A percentile compares a stretch with the other conserved stretches of the same genome.
Conservation (phyloP, 208 protist species). For the Endotrypanum monterogeii region DNA sequence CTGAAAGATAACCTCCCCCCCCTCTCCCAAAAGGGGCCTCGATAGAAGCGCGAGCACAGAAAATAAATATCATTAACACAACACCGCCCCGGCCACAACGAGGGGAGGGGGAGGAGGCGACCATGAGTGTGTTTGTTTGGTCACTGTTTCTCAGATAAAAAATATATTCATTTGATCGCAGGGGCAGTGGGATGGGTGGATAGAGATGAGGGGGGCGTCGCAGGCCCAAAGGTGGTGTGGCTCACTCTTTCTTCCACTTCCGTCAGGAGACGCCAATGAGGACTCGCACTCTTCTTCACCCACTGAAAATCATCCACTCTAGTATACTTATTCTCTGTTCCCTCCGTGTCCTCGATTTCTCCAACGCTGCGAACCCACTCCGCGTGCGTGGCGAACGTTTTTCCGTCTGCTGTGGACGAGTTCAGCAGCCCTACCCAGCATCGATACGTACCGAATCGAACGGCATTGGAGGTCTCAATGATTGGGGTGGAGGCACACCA, state of each 20-base stretch:
- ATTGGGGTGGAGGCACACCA: constrained; percentile 84
- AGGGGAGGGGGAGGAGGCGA: neutral
- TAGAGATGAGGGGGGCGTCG: neutral
- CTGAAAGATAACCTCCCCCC: too few species aligned
- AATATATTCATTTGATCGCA: neutral
- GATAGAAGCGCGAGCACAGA: too few species aligned
- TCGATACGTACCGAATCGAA: constrained; percentile 81
- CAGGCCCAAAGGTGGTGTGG: constrained; percentile 23
- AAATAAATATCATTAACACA: too few species aligned
- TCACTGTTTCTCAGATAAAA: neutral
- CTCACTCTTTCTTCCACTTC: constrained; percentile 31
- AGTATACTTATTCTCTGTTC: constrained; percentile 43
- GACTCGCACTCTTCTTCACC: constrained; percentile 77
- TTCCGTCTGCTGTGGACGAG: constrained; percentile 29
- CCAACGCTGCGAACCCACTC: constrained; percentile 67
- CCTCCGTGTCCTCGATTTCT: constrained; percentile 44
- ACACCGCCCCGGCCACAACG: too few species aligned
- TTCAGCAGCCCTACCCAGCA: constrained; percentile 70
- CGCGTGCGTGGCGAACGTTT: constrained; percentile 39
- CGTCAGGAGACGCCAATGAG: constrained; percentile 77
- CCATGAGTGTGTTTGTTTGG: neutral
- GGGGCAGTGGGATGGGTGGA: neutral
- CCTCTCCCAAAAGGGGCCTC: neutral
- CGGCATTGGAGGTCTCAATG: constrained; percentile 70
- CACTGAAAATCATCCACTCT: constrained; percentile 89